These are phyloP conservation scores for Aspergillus amoenus DNA, from an alignment of 2,329 filamentous ascomycete genomes.

Conservation along the genomic window DNA sequence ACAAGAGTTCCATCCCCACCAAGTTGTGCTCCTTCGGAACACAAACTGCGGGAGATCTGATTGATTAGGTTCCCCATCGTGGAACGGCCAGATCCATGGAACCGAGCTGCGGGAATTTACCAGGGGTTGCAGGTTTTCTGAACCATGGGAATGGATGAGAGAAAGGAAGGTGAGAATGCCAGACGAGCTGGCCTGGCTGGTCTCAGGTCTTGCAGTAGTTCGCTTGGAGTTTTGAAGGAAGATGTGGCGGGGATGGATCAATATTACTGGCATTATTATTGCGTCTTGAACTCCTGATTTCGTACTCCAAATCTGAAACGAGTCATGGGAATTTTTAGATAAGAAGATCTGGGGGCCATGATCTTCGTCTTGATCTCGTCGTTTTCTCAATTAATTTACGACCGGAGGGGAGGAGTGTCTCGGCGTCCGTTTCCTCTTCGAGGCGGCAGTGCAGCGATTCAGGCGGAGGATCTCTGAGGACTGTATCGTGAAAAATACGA, in stretches of 20 bases:
- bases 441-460: not conserved
- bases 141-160: slow-evolving; percentile 6
- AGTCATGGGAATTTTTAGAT: not conserved
- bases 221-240: not conserved
- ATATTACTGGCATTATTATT: not conserved
- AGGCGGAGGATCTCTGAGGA: no score
- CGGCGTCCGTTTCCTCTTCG: not conserved
- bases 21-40: not conserved
- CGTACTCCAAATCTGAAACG: not conserved
- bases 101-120: slow-evolving; percentile 19
- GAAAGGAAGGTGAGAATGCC: not conserved
- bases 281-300: not conserved
- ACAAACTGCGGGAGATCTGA: slow-evolving; percentile 14
- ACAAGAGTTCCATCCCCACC: slow-evolving; percentile 4
- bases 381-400: not conserved
- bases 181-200: not conserved
- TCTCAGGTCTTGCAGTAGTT: not conserved
- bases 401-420: not conserved
- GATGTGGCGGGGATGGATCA: not conserved
- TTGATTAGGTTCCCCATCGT: slow-evolving; percentile 18
- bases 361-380: not conserved
- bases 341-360: not conserved
- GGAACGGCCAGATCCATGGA: slow-evolving; percentile 23
- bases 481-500: not conserved
- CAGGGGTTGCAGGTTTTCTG: slow-evolving; percentile 14